phyloP scores from a whole-genome alignment of 2,329 filamentous ascomycete species.

The Chaetomiaceae sp. region DNA sequence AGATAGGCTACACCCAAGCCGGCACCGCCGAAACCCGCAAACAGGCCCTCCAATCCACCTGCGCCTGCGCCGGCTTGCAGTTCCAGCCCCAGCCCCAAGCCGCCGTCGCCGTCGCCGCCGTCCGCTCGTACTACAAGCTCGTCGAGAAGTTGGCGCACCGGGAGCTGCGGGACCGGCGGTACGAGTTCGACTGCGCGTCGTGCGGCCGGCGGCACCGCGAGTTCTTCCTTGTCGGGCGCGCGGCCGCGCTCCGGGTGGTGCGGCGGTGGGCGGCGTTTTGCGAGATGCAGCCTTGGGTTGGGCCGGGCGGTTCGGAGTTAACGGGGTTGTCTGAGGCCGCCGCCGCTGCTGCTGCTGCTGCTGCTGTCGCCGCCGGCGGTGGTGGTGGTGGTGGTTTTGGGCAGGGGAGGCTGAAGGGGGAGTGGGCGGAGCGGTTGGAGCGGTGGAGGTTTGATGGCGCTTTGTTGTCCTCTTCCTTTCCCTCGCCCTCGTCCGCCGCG shows the following conservation, averaged over 20 bases:
- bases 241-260: not conserved
- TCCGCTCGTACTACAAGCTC: not conserved
- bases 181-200: not conserved
- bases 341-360: too few relatives aligned
- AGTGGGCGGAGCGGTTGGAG: not conserved
- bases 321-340: too few relatives aligned
- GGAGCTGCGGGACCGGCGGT: not conserved
- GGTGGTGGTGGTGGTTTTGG: too few relatives aligned
- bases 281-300: not conserved
- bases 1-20: too few relatives aligned
- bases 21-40: not conserved
- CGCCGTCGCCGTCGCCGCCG: not conserved
- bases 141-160: conserved; percentile 3
- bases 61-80: not conserved
- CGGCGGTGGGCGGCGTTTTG: conserved; percentile 5
- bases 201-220: not conserved
- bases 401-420: not conserved
- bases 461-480: too few relatives aligned
- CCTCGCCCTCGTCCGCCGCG: too few relatives aligned
- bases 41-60: not conserved
- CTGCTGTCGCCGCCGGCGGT: too few relatives aligned
- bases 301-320: too few relatives aligned
- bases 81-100: not conserved
- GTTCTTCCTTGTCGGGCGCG: conserved; percentile 2
- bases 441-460: not conserved